Conservation (phyloP, 805 yeast genomes). For the Nakazawaea sp. region DNA sequence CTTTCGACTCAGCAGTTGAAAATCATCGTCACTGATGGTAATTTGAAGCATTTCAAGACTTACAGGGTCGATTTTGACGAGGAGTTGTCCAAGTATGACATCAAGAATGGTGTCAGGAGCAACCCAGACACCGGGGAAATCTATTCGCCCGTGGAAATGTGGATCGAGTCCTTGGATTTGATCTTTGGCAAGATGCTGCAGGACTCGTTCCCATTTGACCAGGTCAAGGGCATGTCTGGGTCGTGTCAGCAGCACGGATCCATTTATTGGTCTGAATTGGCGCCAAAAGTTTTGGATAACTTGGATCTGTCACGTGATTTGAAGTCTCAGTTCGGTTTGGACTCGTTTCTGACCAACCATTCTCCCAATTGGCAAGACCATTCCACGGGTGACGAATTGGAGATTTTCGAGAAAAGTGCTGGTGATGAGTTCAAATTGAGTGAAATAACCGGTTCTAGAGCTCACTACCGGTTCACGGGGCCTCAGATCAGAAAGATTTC, state of each 20-base stretch:
- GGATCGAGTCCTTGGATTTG: conserved; percentile 77
- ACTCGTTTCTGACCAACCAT: conserved; percentile 52
- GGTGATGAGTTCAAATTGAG: conserved; percentile 63
- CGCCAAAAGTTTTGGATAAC: conserved; percentile 30
- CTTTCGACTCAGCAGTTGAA: conserved; percentile 87
- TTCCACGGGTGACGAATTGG: conserved; percentile 67
- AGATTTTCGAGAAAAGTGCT: conserved; percentile 48
- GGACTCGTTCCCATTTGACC: conserved; percentile 47
- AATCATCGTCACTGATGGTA: conserved; percentile 54
- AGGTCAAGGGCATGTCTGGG: conserved; percentile 67
- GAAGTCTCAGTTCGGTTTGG: conserved; percentile 36
- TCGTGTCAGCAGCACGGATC: conserved; percentile 94
- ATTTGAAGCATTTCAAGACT: conserved; percentile 45
- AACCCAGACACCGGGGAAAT: conserved; percentile 52
- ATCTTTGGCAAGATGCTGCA: conserved; percentile 44
- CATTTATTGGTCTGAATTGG: conserved; percentile 63
- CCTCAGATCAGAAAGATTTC: conserved; percentile 79
- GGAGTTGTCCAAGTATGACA: conserved; percentile 52
- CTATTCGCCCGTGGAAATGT: conserved; percentile 80
- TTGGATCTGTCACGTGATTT: conserved; percentile 30
- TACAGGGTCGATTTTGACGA: conserved; percentile 68
- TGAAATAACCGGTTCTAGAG: conserved; percentile 71
- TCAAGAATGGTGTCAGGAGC: conserved; percentile 67
- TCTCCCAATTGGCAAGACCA: conserved; percentile 97
- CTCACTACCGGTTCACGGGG: conserved; percentile 87